Evolutionary conservation across 148 eudicot genomes (phyloP), one percentile per base, ranked within the genome.

Genomic region (Diospyros lotus): DNA sequence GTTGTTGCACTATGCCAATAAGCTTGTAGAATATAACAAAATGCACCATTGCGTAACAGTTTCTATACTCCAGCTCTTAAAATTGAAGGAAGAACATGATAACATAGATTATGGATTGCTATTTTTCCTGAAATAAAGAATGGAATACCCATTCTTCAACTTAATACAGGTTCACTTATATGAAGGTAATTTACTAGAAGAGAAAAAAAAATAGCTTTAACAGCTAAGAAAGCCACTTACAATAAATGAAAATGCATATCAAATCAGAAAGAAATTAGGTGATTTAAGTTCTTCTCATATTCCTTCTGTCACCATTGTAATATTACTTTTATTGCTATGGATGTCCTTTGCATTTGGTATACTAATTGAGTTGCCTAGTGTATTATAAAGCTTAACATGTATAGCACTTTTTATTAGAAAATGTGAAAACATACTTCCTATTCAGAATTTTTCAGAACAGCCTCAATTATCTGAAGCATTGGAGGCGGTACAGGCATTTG

Each of bases 381-480:
- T n/a, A 17, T 46, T 39, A n/a, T 8, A 38, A 9, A 66, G 18
- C n/a, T 46, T 45, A n/a, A 18, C 46, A 18, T 46, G 3, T 17
- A 17, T 1, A 2, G 39, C 40, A 46, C 1, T 11, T 9, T 66
- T 46, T 2, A n/a, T 6, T 0, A 5, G 1, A 18, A 66, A 66
- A 17, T 45, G 41, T 66, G 14, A 7, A 44, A 50, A 66, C 7
- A 66, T 66, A 17, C 28, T 8, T 66, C 4, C 17, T 13, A 44
- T 13, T 6, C 87, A 95, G 98, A 89, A 28, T 28, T 28, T 28
- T 28, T 28, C 28, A 28, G 28, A 28, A 28, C 28, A 28, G 0
- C 28, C 28, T 28, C 28, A 28, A 28, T 28, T 28, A 28, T 28
- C 28, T 0, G 0, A 28, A 28, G 28, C 28, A 28, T 28, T 28